Evolutionary conservation across 768 basidiomycete species (phyloP), one percentile per base, ranked within the genome.

Genomic region (Lentinula lateritia): DNA sequence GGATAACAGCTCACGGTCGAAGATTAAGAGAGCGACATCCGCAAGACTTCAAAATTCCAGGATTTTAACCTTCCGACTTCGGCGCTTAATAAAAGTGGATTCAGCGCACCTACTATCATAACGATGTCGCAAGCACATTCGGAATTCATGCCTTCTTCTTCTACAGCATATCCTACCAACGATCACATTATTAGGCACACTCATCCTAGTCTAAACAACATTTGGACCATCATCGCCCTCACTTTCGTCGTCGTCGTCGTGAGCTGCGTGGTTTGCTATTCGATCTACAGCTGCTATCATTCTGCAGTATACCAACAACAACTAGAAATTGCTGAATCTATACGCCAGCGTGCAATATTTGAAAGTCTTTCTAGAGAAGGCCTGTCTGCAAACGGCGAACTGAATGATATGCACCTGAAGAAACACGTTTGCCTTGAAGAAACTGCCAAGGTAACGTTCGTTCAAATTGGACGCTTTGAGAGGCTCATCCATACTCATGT

Each of bases 211-310:
- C 2, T 56, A 10, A 41, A 41, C 8, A 56, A 28, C 23, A 15
- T 43, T 16, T 54, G 53, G 53, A 28, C 55, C 55, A 56, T 56
- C 7, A 28, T 56, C 39, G 55, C 55, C 13, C 55, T 56, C 13
- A 43, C 55, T 9, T 13, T 56, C 38, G 20, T 56, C 41, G 39
- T 43, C 7, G 15, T 43, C 20, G 55, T 34, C 23, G 39, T 56
- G 23, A 28, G 39, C 38, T 41, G 55, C 20, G 41, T 56, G 4
- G 5, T 41, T 7, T 56, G 41, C 42, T 56, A 56, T 23, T 56
- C 55, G 10, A 38, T 56, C 18, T 56, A 56, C 41, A 41, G 55
- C 28, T 56, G 55, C 55, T 56, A 56, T 20, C 55, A 34, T 16
- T 42, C 55, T 7, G 55, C 55, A 5, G 18, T 39, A n/a, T 56